phyloP scores from a whole-genome alignment of 2,329 filamentous ascomycete genomes.

The Rutstroemia sp. region DNA sequence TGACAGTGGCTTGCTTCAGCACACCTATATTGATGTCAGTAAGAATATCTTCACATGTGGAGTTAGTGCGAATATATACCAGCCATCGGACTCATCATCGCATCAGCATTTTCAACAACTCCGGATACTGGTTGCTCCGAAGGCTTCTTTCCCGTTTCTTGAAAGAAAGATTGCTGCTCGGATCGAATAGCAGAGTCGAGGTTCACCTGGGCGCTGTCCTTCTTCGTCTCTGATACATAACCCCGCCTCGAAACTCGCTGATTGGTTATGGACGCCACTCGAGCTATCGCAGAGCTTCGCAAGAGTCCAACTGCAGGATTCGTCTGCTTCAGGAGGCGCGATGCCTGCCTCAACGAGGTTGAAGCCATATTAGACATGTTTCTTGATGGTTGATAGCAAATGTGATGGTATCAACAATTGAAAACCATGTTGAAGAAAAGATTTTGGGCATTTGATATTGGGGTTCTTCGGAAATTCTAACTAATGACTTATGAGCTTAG shows the following conservation, averaged over 20 bases:
- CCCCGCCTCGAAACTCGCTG: slow-evolving; percentile 39
- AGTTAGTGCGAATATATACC: slow-evolving; percentile 34
- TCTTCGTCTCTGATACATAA: slow-evolving; percentile 81
- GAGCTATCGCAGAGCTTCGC: slow-evolving; percentile 17
- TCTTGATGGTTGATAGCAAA: background rate
- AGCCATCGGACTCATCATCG: slow-evolving; percentile 75
- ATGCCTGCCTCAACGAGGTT: slow-evolving; percentile 28
- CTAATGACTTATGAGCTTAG: background rate
- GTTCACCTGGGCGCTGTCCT: slow-evolving; percentile 71
- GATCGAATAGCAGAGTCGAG: slow-evolving; percentile 78
- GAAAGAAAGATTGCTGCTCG: slow-evolving; percentile 75
- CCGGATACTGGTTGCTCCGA: slow-evolving; percentile 23
- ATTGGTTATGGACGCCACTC: slow-evolving; percentile 18
- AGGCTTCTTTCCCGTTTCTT: slow-evolving; percentile 32
- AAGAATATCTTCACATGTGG: slow-evolving; percentile 12
- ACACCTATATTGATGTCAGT: slow-evolving; percentile 46
- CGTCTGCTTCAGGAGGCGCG: slow-evolving; percentile 26
- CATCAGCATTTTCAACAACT: slow-evolving; percentile 34
- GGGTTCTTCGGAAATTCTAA: slow-evolving; percentile 5
- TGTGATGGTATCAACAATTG: slow-evolving; percentile 1
- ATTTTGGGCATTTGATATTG: slow-evolving; percentile 3
- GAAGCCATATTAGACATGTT: slow-evolving; percentile 11
- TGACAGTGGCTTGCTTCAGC: slow-evolving; percentile 82
- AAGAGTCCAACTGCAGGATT: slow-evolving; percentile 21
- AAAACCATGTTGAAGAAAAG: background rate